A percentile compares a stretch with the other conserved stretches of the same genome.
Conservation (phyloP, 768 basidiomycete species). For the Butyriboletus loyo region DNA sequence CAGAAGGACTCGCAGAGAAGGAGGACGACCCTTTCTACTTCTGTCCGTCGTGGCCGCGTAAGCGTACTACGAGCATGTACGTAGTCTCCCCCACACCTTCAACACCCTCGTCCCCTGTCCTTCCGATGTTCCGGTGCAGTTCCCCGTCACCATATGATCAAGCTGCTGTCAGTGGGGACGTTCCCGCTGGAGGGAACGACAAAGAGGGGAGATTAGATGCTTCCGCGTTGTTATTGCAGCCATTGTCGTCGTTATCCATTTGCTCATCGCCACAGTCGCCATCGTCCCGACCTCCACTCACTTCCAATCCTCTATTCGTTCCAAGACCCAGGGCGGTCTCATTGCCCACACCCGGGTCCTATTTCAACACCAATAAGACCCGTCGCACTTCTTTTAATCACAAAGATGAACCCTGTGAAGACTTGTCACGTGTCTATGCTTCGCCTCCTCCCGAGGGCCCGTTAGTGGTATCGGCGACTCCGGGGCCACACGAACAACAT, state of each 20-base stretch:
- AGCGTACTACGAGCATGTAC: constrained; percentile 32
- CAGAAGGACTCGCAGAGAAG: constrained; percentile 5
- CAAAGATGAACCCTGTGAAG: constrained; percentile 22
- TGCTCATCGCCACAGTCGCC: constrained; percentile 9
- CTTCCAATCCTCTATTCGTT: constrained; percentile 8
- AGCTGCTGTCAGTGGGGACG: constrained; percentile 3
- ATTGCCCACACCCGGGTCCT: constrained; percentile 13
- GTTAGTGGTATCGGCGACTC: constrained; percentile 15
- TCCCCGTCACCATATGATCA: constrained; percentile 28
- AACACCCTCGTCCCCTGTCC: constrained; percentile 5
- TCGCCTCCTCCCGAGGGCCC: constrained; percentile 30
- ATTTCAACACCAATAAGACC: constrained; percentile 3
- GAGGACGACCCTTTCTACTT: constrained; percentile 26
- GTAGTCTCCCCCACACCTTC: constrained; percentile 4
- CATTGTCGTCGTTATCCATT: constrained; percentile 17
- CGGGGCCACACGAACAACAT: constrained; percentile 19
- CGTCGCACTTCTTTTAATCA: constrained; percentile 17
- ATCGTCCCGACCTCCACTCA: constrained; percentile 10
- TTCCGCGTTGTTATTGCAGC: constrained; percentile 30
- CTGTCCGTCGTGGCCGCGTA: constrained; percentile 20
- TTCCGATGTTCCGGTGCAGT: constrained; percentile 23
- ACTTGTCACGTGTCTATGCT: constrained; percentile 30
- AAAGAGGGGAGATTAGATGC: constrained; percentile 14
- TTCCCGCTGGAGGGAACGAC: not conserved
- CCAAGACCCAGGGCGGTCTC: constrained; percentile 28